Percentiles rank a stretch among this genome's conserved stretches.
Evolutionary conservation across 1,284 basidiomycete species (phyloP).

Genomic region (Microbotryum saponariae): DNA sequence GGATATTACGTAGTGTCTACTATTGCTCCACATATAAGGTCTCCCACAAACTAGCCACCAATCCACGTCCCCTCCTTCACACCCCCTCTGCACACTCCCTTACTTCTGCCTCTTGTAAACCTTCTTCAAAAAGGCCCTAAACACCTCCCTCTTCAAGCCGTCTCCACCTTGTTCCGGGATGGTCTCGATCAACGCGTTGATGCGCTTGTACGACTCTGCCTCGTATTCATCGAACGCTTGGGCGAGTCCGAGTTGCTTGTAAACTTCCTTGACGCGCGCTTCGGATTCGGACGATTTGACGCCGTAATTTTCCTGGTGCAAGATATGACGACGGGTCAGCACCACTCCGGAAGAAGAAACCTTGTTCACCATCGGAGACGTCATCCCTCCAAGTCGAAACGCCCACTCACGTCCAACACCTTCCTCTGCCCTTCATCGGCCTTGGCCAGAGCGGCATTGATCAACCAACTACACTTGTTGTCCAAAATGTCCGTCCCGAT

Average conservation of each 20-base stretch:
- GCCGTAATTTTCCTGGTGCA: slow-evolving; percentile 73
- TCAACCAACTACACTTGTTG: slow-evolving; percentile 97
- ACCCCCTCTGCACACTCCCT: slow-evolving; percentile 33
- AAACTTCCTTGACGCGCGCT: slow-evolving; percentile 68
- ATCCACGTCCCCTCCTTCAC: too few relatives aligned
- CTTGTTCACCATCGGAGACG: too few relatives aligned
- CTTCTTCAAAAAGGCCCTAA: slow-evolving; percentile 76
- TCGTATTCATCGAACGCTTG: slow-evolving; percentile 70
- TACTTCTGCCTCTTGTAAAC: slow-evolving; percentile 61
- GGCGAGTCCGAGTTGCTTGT: slow-evolving; percentile 62
- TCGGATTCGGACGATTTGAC: slow-evolving; percentile 62
- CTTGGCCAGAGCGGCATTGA: slow-evolving; percentile 74
- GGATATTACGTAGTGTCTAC: too few relatives aligned
- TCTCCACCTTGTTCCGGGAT: slow-evolving; percentile 54
- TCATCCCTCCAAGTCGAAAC: too few relatives aligned
- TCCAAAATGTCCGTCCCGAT: slow-evolving; percentile 96
- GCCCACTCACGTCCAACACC: slow-evolving; percentile 47
- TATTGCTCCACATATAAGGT: too few relatives aligned
- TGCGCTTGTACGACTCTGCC: slow-evolving; percentile 58
- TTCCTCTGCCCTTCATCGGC: slow-evolving; percentile 57
- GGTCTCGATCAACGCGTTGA: slow-evolving; percentile 59
- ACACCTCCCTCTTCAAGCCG: slow-evolving; percentile 69
- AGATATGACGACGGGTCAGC: too few relatives aligned
- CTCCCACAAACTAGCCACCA: too few relatives aligned
- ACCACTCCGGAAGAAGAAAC: too few relatives aligned